Conservation (phyloP, 768 basidiomycete species). For the Lactifluus subvellereus region DNA sequence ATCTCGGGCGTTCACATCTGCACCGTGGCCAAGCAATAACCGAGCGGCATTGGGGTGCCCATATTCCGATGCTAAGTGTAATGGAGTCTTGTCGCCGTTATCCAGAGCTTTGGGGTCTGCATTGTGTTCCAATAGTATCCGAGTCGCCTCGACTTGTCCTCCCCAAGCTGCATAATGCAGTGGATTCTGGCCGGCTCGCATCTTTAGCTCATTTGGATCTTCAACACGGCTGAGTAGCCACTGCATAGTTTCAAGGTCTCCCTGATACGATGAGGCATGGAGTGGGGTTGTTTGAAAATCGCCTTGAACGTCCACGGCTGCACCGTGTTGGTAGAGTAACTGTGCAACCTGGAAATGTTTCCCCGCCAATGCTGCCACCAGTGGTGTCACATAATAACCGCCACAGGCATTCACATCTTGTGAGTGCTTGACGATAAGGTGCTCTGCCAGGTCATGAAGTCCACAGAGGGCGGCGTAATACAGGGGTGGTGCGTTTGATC, state of each 20-base stretch:
- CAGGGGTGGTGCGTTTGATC: neutral
- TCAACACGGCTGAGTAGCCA: neutral
- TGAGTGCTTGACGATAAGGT: neutral
- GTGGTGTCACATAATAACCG: neutral
- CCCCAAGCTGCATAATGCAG: neutral
- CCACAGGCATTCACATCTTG: neutral
- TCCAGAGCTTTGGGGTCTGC: slow-evolving; percentile 26
- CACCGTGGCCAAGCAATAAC: neutral
- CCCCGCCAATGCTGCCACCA: neutral
- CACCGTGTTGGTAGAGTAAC: neutral
- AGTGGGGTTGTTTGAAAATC: neutral
- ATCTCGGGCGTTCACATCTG: neutral
- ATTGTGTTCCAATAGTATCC: neutral
- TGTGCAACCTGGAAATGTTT: neutral
- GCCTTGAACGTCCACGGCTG: neutral
- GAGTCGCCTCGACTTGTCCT: neutral
- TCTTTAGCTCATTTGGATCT: neutral
- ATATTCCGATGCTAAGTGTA: neutral
- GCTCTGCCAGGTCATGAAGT: neutral
- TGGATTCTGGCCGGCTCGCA: neutral
- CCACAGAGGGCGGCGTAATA: slow-evolving; percentile 2
- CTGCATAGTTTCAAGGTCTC: neutral
- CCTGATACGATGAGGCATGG: neutral
- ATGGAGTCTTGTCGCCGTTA: too few relatives aligned
- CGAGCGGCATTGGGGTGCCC: neutral